Percentiles rank a stretch among this genome's conserved stretches.
phyloP scores from a whole-genome alignment of 2,329 filamentous ascomycete genomes.

The Xylaria multiplex region DNA sequence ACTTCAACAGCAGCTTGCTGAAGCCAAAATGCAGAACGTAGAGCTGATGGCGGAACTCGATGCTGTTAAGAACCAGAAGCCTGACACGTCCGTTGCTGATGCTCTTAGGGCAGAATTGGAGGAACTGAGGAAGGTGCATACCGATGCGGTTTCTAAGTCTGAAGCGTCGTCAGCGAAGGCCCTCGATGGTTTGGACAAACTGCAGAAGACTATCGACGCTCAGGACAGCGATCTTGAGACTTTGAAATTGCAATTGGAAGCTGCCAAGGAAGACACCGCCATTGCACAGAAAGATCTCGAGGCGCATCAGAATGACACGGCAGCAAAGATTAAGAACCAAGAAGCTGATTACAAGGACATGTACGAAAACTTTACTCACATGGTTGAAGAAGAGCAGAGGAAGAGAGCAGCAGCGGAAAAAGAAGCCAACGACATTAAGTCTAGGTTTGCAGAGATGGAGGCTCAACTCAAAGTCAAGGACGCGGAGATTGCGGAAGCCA shows the following conservation, averaged over 20 bases:
- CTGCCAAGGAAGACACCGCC: constrained; percentile 48
- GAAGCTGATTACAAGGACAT: constrained; percentile 71
- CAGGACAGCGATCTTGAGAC: constrained; percentile 48
- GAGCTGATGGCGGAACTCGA: constrained; percentile 70
- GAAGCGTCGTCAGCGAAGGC: constrained; percentile 49
- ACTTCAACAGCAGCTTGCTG: constrained; percentile 64
- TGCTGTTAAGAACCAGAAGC: constrained; percentile 64
- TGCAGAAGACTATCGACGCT: constrained; percentile 49
- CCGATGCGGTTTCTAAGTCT: constrained; percentile 55
- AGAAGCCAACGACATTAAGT: constrained; percentile 47
- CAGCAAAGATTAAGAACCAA: constrained; percentile 64
- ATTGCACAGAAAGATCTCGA: constrained; percentile 64
- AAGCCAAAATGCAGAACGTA: constrained; percentile 69
- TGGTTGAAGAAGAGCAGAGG: constrained; percentile 67
- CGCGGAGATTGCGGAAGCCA: constrained; percentile 70
- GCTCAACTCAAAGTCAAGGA: constrained; percentile 65
- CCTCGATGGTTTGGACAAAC: constrained; percentile 44
- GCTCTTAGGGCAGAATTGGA: constrained; percentile 62
- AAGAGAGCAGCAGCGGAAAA: constrained; percentile 48
- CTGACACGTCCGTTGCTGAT: constrained; percentile 66
- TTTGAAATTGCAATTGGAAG: constrained; percentile 57
- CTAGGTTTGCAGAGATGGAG: constrained; percentile 51
- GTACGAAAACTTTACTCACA: constrained; percentile 68
- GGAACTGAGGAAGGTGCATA: constrained; percentile 58
- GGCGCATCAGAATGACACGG: constrained; percentile 61